phyloP scores from a whole-genome alignment of 768 basidiomycete genomes.

The Boletus pseudopeckii region DNA sequence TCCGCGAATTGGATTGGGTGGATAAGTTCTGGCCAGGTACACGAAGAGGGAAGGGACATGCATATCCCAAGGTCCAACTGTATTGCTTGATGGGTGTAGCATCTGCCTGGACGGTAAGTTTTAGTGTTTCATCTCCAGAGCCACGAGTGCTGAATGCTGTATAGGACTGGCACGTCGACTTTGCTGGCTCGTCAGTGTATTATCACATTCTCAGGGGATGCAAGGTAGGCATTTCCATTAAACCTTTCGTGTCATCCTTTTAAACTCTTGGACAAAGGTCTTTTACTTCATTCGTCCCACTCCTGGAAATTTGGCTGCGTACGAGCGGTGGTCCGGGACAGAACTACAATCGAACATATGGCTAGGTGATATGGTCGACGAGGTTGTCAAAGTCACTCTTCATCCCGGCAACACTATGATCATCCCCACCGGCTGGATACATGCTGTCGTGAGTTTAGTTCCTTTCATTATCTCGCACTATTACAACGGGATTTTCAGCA shows the following conservation, averaged over 20 bases:
- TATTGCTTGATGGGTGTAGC: constrained; percentile 98
- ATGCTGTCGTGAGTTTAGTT: constrained; percentile 74
- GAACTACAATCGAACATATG: constrained; percentile 85
- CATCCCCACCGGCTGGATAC: constrained; percentile 96
- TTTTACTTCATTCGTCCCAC: constrained; percentile 97
- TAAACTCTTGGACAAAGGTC: constrained; percentile 43
- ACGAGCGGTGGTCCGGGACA: constrained; percentile 91
- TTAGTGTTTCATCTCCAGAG: neutral
- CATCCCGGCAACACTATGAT: constrained; percentile 84
- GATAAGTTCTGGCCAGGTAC: constrained; percentile 90
- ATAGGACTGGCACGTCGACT: constrained; percentile 98
- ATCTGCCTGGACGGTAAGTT: constrained; percentile 88
- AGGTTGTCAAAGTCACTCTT: constrained; percentile 82
- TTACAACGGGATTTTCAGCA: constrained; percentile 46
- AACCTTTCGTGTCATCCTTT: neutral
- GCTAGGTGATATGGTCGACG: constrained; percentile 91
- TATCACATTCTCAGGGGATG: constrained; percentile 87
- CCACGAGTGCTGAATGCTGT: neutral
- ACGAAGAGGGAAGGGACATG: constrained; percentile 65
- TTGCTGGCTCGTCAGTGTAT: constrained; percentile 97
- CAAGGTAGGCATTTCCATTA: constrained; percentile 50
- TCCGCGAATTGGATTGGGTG: constrained; percentile 94
- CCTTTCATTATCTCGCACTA: neutral
- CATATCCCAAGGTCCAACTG: constrained; percentile 90
- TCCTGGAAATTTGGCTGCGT: constrained; percentile 77